Percentiles rank a stretch among this genome's conserved stretches.
Evolutionary conservation across 1,284 basidiomycete genomes (phyloP).

Genomic region (Moniliophthora roreri): DNA sequence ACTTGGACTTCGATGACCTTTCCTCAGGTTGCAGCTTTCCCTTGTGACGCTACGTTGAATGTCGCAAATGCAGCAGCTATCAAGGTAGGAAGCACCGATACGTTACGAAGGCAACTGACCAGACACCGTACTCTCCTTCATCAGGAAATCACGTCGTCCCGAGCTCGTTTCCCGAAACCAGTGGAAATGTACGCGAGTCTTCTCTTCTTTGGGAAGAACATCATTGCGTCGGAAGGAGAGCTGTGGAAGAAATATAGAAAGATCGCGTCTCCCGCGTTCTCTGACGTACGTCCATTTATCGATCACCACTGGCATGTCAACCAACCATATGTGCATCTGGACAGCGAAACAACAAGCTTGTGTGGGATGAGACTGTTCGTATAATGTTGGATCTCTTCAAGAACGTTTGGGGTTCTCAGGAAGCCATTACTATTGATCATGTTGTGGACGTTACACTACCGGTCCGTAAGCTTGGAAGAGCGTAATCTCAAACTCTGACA

Average conservation of each 20-base stretch:
- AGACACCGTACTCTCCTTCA: neutral
- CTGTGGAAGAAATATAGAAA: constrained; percentile 8
- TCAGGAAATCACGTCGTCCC: constrained; percentile 4
- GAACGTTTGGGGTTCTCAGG: constrained; percentile 33
- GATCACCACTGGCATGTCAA: neutral
- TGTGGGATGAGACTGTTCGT: constrained; percentile 53
- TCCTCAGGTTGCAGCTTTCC: neutral
- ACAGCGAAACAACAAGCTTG: constrained; percentile 53
- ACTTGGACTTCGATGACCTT: neutral
- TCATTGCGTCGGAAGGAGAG: constrained; percentile 5
- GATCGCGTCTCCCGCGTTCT: constrained; percentile 5
- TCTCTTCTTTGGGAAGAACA: constrained; percentile 1
- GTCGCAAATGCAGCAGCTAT: constrained; percentile 1
- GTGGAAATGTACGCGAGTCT: neutral
- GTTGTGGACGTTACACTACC: constrained; percentile 44
- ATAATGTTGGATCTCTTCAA: constrained; percentile 43
- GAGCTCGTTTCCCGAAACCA: constrained; percentile 4
- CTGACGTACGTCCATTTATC: neutral
- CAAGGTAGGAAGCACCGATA: neutral
- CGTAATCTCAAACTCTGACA: neutral
- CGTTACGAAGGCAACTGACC: too few relatives aligned
- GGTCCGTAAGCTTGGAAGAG: constrained; percentile 28
- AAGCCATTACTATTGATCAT: constrained; percentile 33
- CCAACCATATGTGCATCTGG: constrained; percentile 29
- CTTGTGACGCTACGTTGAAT: neutral